Percentiles rank a stretch among this genome's conserved stretches.
Conservation (phyloP, 192 early-diverging fungal genomes). For the Linnemannia hyalina region DNA sequence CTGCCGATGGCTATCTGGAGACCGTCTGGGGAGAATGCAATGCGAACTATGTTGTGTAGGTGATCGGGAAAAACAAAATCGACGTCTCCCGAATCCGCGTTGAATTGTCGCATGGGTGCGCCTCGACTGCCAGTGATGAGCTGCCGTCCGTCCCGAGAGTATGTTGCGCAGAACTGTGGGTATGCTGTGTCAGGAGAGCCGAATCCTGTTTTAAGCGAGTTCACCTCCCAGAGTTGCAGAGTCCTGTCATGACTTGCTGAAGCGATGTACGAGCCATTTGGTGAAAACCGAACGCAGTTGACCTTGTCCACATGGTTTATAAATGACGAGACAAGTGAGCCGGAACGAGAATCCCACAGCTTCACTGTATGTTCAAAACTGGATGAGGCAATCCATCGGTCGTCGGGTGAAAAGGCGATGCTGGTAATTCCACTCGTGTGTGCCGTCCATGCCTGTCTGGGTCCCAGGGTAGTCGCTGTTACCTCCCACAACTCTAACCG, state of each 20-base stretch:
- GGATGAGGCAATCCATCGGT: not conserved
- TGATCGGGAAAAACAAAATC: too few relatives aligned
- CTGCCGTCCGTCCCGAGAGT: too few relatives aligned
- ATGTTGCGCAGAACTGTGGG: too few relatives aligned
- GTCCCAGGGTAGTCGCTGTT: not conserved
- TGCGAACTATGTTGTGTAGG: too few relatives aligned
- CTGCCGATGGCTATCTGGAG: too few relatives aligned
- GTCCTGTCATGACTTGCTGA: not conserved
- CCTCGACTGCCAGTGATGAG: too few relatives aligned
- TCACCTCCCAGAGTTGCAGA: slow-evolving; percentile 10
- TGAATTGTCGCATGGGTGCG: too few relatives aligned
- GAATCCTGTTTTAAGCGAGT: not conserved
- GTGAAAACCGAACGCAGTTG: not conserved
- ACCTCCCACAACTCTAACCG: not conserved
- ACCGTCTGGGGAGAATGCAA: too few relatives aligned
- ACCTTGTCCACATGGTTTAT: not conserved
- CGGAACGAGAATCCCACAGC: not conserved
- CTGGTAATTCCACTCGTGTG: not conserved
- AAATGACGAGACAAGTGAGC: not conserved
- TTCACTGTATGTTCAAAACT: not conserved
- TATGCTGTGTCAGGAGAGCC: too few relatives aligned
- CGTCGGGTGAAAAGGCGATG: not conserved
- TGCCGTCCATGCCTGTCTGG: not conserved
- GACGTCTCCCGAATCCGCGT: too few relatives aligned
- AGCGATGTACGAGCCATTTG: not conserved